Conservation (phyloP, 139 green algal species). For the Gonium pectorale region DNA sequence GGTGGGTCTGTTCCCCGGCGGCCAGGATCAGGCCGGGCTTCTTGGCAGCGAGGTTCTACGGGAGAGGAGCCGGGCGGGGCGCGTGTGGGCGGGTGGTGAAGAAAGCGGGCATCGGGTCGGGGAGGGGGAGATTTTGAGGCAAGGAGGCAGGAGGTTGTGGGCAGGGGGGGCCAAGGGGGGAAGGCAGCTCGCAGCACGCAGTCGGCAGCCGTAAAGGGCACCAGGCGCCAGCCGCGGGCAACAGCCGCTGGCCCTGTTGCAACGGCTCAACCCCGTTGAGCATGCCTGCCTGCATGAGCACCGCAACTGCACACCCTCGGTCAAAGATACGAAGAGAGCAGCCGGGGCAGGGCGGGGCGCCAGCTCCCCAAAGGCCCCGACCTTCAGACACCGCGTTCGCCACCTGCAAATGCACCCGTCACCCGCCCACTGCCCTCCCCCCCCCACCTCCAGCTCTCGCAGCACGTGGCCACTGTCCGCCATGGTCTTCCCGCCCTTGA, state of each 20-base stretch:
- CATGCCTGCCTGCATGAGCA: too few relatives aligned
- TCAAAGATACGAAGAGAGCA: neutral
- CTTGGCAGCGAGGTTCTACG: neutral
- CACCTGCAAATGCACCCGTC: neutral
- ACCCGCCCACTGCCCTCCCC: neutral
- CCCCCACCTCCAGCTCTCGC: conserved; percentile 12
- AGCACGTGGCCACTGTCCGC: conserved; percentile 39
- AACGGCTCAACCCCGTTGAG: too few relatives aligned
- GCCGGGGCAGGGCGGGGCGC: too few relatives aligned
- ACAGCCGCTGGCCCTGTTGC: too few relatives aligned
- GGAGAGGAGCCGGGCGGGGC: neutral
- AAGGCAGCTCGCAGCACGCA: neutral
- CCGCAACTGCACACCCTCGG: too few relatives aligned
- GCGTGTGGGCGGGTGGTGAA: neutral
- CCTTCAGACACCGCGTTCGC: neutral
- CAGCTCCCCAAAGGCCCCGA: neutral
- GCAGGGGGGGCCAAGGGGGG: neutral
- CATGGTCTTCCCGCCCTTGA: conserved; percentile 56
- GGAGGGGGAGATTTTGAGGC: too few relatives aligned
- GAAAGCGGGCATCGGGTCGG: too few relatives aligned
- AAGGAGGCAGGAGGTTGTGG: too few relatives aligned
- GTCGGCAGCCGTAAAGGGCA: neutral
- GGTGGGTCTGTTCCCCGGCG: neutral
- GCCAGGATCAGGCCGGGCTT: conserved; percentile 11
- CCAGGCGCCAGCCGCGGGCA: neutral